Evolutionary conservation across 495 filamentous ascomycete species (phyloP), one percentile per base, ranked within the genome.

Genomic region (Thermochaetoides thermophila): DNA sequence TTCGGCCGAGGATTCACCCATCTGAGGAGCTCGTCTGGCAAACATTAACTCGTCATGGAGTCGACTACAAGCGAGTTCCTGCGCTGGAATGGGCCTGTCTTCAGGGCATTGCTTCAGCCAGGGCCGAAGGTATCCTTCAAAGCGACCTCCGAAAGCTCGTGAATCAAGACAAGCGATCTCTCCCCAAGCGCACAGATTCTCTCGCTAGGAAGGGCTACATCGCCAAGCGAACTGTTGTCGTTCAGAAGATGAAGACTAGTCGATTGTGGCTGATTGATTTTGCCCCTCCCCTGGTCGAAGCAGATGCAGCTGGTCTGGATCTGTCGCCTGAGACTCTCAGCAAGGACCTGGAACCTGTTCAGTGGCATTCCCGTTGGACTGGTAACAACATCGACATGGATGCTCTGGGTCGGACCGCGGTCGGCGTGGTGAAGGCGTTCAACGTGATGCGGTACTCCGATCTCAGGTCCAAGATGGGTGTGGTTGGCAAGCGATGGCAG

Each of bases 91-190:
- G 89, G 57, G 64, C 65, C 13, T 66, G 78, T 12, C 64, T 95
- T 9, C 76, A 80, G 7, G 76, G 85, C 25, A 85, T 95, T 45
- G 84, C 78, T n/a, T 70, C 76, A 3, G 63, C 60, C 34, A 71
- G 76, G 35, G 60, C 66, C 21, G 56, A 71, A 14, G 86, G 86
- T 10, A 80, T 94, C 24, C 56, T 77, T 1, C 87, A 95, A 55
- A 73, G 77, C 6, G 75, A 86, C 13, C 60, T 94, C n/a, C 71
- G 76, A 14, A 67, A 59, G 19, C 49, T 79, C 7, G 84, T 81
- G 39, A 76, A 78, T 13, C 86, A 94, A 55, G 84, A 94, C 52
- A 91, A 91, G 49, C 69, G 84, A 27, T 94, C 86, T 2, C 71
- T 93, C 5, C 84, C 86, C 9, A 73, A 73, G 31, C 67, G 87